Evolutionary conservation across 345 rosid genomes (phyloP), one percentile per base, ranked within the genome.

Genomic region (Psidium friedrichsthalianum): DNA sequence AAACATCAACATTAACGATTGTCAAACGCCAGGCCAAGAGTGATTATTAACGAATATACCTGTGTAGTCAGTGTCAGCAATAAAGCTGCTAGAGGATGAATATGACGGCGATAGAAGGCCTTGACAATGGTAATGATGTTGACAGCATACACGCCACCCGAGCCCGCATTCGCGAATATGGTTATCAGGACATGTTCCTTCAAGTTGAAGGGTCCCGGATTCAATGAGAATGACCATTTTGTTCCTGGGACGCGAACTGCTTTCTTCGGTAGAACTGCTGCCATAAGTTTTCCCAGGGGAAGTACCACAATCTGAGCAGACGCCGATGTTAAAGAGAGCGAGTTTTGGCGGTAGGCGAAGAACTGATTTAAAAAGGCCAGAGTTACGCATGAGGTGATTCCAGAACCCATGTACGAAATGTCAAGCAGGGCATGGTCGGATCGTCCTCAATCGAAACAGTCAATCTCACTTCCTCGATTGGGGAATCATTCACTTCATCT

Each of bases 131-230:
- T 91, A 36, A 92, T 85, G n/a, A 92, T 90, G 55, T 59, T 82
- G 11, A 93, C 88, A 2, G 94, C 93, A 76, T 87, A 90, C 22
- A 87, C 92, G 8, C 54, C 1, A 5, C 25, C 88, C 5, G 93
- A 90, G 47, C 95, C 93, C 1, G 92, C 56, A 40, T 89, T 90
- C 3, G 93, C 91, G 6, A 92, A 90, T 61, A 93, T 92, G 29
- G 94, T 92, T 87, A 93, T 90, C 14, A 93, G 86, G 42, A 91
- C 94, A 78, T 92, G 94, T 74, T 93, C 93, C 82, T 92, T 93
- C n/a, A 91, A 44, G 88, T 89, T 93, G 86, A 92, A 92, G 29
- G 93, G 94, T 78, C 94, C 91, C 53, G 92, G 93, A 87, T 91
- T 92, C 82, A 91, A 61, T 15, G 93, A 92, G 78, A 91, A 88